Evolutionary conservation across 352 stramenopile species (phyloP), one percentile per base, ranked within the genome.

Genomic region (Globisporangium nunn): DNA sequence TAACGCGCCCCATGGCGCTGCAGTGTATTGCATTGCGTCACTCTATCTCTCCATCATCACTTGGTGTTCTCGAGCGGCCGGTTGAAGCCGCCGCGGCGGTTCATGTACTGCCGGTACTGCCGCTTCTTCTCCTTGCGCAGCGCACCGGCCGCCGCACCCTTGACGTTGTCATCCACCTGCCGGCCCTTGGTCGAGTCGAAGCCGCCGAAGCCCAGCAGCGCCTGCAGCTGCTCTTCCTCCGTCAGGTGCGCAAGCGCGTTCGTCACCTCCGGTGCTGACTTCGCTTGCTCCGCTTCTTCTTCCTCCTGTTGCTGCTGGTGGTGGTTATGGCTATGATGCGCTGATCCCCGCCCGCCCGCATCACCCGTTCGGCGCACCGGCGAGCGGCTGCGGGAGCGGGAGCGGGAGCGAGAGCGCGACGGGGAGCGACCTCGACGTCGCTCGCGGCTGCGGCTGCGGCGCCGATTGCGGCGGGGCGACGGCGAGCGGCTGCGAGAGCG

Each of bases 21-120:
- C 23, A 23, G 23, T 23, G 23, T 23, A 23, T 23, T 23, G 23
- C 23, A 23, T 23, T 23, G 23, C 23, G 23, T 23, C 23, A 23
- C 23, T 23, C 23, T 23, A 23, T 23, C 23, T 23, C 23, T 23
- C 23, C 23, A 23, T 23, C 23, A 1, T 46, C 41, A 46, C 41
- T 47, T 47, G 41, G 41, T 59, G 33, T 96, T 95, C 66, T 98
- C 93, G 18, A 98, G 74, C 28, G 90, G 88, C 17, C 89, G 74
- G 67, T 98, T 98, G 68, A 98, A 98, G 50, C 95, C 94, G 45
- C 91, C 91, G 67, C 96, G 95, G 54, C 95, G 84, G 75, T 98
- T 98, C 95, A 98, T 99, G 72, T 98, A 98, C 71, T 99, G 94
- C 29, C 96, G 75, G 78, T 98, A 98, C 67, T 98, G 93, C 43